Evolutionary conservation across 305 asterid genomes (phyloP).

Genomic region (Withania somnifera): DNA sequence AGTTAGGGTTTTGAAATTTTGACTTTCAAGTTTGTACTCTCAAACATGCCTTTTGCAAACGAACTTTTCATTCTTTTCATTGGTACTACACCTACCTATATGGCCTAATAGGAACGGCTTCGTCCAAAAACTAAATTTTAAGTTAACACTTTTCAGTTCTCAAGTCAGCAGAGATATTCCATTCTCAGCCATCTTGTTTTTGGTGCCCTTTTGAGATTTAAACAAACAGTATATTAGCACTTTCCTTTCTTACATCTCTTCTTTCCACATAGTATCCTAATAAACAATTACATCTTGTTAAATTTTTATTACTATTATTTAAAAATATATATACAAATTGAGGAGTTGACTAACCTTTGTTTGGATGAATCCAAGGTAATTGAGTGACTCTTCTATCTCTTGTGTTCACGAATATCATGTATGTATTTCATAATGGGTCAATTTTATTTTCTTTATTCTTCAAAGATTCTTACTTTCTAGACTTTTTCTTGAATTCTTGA

Average conservation of each 20-base stretch:
- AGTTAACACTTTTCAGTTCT: neutral
- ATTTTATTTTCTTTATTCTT: neutral
- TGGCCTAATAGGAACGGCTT: neutral
- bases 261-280: neutral
- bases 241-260: neutral
- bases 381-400: neutral
- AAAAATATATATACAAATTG: neutral
- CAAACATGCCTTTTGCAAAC: neutral
- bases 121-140: neutral
- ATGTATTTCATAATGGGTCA: neutral
- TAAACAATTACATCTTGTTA: neutral
- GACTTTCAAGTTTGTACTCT: neutral
- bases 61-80: neutral
- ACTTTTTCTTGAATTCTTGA: neutral
- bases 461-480: neutral
- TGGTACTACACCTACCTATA: neutral
- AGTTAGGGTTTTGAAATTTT: neutral
- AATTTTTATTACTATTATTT: neutral
- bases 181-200: neutral
- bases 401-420: neutral
- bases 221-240: neutral
- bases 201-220: neutral
- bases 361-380: constrained; percentile 1
- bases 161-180: neutral
- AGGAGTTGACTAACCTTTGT: neutral